Conservation (phyloP, 148 eudicot genomes). For the Fagopyrum homotropicum region DNA sequence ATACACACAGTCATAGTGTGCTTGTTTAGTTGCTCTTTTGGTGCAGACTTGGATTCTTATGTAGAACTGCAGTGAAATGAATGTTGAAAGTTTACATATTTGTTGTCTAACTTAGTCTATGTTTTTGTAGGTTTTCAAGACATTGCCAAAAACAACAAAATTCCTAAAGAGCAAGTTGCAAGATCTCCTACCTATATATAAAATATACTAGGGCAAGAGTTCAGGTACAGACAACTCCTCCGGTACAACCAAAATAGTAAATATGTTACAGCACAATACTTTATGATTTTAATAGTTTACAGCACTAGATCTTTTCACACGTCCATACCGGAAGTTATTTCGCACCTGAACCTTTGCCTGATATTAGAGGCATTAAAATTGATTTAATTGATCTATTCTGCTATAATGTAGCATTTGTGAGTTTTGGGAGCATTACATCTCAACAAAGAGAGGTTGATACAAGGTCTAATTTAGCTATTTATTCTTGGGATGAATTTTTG, state of each 20-base stretch:
- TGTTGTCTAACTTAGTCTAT: background rate
- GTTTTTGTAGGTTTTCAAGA: slow-evolving; percentile 46
- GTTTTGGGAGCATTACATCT: slow-evolving; percentile 42
- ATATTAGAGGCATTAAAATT: background rate
- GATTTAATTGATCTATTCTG: background rate
- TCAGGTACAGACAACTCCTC: too few relatives aligned
- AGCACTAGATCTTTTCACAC: too few relatives aligned
- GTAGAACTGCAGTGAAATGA: too few relatives aligned
- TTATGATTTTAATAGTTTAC: too few relatives aligned
- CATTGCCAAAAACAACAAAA: slow-evolving; percentile 37
- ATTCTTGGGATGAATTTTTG: slow-evolving; percentile 61
- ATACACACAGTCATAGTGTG: too few relatives aligned
- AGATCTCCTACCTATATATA: background rate
- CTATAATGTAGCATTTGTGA: slow-evolving; percentile 49
- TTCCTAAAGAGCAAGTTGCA: slow-evolving; percentile 47
- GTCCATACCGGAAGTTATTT: too few relatives aligned
- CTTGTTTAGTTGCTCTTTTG: too few relatives aligned
- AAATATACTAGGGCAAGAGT: too few relatives aligned
- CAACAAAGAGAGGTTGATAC: slow-evolving; percentile 41
- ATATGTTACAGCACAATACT: too few relatives aligned
- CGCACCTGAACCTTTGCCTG: background rate
- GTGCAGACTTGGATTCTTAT: too few relatives aligned
- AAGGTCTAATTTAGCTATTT: slow-evolving; percentile 30
- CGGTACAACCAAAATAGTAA: too few relatives aligned
- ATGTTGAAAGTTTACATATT: too few relatives aligned